Evolutionary conservation across 2,329 filamentous ascomycete genomes (phyloP), one percentile per base, ranked within the genome.

Genomic region (Fusarium buxicola): DNA sequence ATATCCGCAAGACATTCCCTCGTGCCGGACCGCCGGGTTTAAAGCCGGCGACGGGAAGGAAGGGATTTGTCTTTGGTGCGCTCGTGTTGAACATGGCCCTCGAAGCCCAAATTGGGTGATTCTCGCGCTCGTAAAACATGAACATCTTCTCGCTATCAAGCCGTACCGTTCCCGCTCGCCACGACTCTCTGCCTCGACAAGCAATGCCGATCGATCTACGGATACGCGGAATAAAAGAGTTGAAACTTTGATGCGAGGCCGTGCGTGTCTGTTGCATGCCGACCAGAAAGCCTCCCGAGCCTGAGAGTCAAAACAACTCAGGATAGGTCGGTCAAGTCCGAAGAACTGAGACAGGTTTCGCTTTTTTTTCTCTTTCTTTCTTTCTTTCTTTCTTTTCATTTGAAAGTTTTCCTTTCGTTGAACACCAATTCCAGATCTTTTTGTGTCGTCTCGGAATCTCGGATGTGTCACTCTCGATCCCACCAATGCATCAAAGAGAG

Each of bases 1-100:
- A 68, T 53, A 56, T 57, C 66, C 62, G 67, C 67, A 69, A 68
- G 49, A 68, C 49, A 60, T 60, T 59, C 67, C 61, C 47, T 63
- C 50, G 56, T 68, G 55, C 67, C 67, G 52, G 50, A 43, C 55
- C 35, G 18, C 40, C 50, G 51, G 60, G 46, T 46, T 35, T 15
- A 12, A 27, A 13, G 30, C 32, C 8, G 43, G 49, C 31, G 31
- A 39, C 30, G 38, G 46, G 25, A 44, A 51, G 48, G 28, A 15
- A 34, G 13, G 16, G 21, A 21, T 4, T 21, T 4, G 21, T 21
- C 21, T 21, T 21, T 21, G 21, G 21, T 21, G 21, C 21, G 21
- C 21, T 21, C 21, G 21, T 56, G 43, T 60, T 48, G 21, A 43
- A 54, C 53, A 45, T 66, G 59, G 51, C 54, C 50, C 59, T 65